Percentiles rank a stretch among this genome's conserved stretches.
Evolutionary conservation across 78 protist genomes (phyloP).

Genomic region (Chrysochromulina parva): DNA sequence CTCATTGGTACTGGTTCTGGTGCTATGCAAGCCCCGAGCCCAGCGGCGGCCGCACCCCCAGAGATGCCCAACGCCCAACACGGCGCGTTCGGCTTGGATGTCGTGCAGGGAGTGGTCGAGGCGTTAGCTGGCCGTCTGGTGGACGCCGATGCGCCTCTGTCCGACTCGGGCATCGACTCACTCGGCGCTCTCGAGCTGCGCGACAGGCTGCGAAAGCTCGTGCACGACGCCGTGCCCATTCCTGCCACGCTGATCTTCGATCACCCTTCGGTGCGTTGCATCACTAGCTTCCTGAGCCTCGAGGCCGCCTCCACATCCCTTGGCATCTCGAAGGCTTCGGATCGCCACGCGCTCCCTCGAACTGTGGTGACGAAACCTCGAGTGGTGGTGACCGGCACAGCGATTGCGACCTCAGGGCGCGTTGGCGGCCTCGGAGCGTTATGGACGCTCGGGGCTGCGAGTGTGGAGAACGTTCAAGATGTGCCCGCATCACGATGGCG

Average conservation of each 20-base stretch:
- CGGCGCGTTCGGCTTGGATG: background rate
- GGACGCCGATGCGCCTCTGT: background rate
- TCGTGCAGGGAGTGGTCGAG: background rate
- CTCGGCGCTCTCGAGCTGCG: conserved; percentile 2
- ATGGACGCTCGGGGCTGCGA: too few relatives aligned
- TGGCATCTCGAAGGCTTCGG: too few relatives aligned
- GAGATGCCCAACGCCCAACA: background rate
- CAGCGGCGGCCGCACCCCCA: background rate
- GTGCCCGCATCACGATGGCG: too few relatives aligned
- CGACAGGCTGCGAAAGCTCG: background rate
- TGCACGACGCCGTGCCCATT: background rate
- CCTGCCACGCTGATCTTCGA: background rate
- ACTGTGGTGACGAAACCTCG: too few relatives aligned
- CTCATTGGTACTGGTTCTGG: background rate
- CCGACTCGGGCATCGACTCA: conserved; percentile 13
- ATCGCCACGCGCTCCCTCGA: too few relatives aligned
- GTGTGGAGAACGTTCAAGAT: too few relatives aligned
- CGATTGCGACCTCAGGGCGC: too few relatives aligned
- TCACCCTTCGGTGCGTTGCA: background rate
- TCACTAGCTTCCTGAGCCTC: too few relatives aligned
- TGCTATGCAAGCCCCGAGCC: background rate
- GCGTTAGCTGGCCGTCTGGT: background rate
- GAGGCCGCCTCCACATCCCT: too few relatives aligned
- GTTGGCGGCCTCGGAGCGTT: too few relatives aligned
- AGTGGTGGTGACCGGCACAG: too few relatives aligned